These are phyloP conservation scores for Lanzia echinophila DNA, from an alignment of 2,329 filamentous ascomycete species.

Conservation along the genomic window DNA sequence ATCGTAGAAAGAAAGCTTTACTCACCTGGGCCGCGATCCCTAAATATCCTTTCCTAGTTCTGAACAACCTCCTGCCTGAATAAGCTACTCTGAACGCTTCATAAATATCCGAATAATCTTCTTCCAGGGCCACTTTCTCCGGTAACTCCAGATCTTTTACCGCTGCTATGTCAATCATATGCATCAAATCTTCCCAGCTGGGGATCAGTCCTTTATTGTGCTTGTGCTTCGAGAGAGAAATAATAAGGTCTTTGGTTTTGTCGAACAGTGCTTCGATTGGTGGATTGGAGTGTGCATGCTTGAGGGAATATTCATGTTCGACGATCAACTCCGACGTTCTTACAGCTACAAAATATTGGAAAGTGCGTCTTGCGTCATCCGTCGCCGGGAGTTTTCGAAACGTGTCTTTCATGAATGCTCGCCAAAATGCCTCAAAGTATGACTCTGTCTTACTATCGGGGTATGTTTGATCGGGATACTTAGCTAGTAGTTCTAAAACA, in stretches of 20 bases:
- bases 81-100: constrained; percentile 10
- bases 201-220: not conserved
- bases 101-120: constrained; percentile 4
- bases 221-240: not conserved
- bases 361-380: not conserved
- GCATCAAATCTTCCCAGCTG: not conserved
- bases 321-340: not conserved
- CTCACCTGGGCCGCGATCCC: constrained; percentile 3
- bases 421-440: constrained; percentile 13
- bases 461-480: not conserved
- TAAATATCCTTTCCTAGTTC: not conserved
- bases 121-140: not conserved
- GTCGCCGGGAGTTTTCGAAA: constrained; percentile 6
- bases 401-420: constrained; percentile 12
- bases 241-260: not conserved
- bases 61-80: constrained; percentile 10
- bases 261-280: not conserved
- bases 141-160: not conserved
- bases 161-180: not conserved
- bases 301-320: not conserved
- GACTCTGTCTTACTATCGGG: not conserved
- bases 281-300: not conserved
- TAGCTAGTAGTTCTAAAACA: not conserved
- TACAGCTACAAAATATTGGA: constrained; percentile 4
- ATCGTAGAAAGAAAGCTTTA: too few relatives aligned